Base-by-base conservation (phyloP, 2,329 filamentous ascomycete species). In the Colletotrichum endophyticum region DNA sequence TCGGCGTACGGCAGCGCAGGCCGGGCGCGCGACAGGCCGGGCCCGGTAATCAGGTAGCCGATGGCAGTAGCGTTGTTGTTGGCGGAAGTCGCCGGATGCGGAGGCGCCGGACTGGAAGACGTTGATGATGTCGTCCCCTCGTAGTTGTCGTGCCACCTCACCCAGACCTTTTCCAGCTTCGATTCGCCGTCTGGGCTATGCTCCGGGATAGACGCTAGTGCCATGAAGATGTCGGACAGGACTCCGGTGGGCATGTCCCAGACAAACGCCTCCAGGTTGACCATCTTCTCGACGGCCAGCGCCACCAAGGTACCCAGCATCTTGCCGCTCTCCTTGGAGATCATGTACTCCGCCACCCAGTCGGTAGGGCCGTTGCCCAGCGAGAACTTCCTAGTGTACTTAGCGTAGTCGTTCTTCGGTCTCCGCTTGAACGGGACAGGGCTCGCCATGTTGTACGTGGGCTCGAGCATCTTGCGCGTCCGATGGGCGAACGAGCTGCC, bases 231-330 rank as follows among this genome's bases (percentile, higher is more conserved):
- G 82, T 96, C 94, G 70, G 95, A 91, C 70, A 96, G 86, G 22
- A 97, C 94, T 2, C 95, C 95, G 0, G 95, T 97, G 1, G 95
- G 95, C 95, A 97, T 96, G 81, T 98, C 95, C 95, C 95, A 97
- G 5, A 95, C 89, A 81, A 97, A 97, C 0, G 92, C 93, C 84
- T 97, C 95, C 53, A 98, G 88, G 80, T 95, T 95, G 68, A 92
- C 87, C 95, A 97, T 97, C 78, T 94, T 93, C 59, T 93, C 92
- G n/a, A 97, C 89, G 15, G 95, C 94, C 78, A 96, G 86, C 12
- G 95, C 94, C 15, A 96, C 95, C 66, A 97, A 86, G 2, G 94
- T 96, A 7, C 95, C 94, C n/a, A 97, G 89, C 94, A 97, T 96
- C 86, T 96, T 97, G 5, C 95, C 95, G 73, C 93, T 93, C 82